Conservation (phyloP, 2,329 filamentous ascomycete species). For the Neopestalotiopsis clavispora region DNA sequence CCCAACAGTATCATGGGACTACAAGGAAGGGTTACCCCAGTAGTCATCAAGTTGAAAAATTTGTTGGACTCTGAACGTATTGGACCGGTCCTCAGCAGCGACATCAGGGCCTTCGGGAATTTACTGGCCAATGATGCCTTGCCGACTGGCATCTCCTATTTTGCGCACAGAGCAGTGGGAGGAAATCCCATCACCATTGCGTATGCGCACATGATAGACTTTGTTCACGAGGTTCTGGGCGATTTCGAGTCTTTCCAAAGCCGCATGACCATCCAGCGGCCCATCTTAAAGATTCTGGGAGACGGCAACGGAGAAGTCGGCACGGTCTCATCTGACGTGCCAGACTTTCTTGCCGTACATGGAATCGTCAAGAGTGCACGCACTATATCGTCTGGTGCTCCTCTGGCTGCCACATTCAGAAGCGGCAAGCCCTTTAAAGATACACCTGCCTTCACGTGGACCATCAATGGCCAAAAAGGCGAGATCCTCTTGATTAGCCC, state of each 20-base stretch:
- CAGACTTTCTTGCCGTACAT: slow-evolving; percentile 47
- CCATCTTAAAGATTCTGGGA: slow-evolving; percentile 41
- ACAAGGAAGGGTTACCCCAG: slow-evolving; percentile 54
- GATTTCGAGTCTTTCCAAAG: slow-evolving; percentile 45
- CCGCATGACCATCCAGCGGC: slow-evolving; percentile 50
- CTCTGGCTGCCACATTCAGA: slow-evolving; percentile 49
- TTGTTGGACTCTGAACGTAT: slow-evolving; percentile 50
- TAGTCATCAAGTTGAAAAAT: slow-evolving; percentile 47
- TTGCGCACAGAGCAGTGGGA: slow-evolving; percentile 47
- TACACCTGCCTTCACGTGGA: slow-evolving; percentile 51
- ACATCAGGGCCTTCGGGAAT: slow-evolving; percentile 45
- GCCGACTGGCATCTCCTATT: slow-evolving; percentile 48
- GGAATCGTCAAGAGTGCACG: slow-evolving; percentile 40
- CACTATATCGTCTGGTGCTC: slow-evolving; percentile 38
- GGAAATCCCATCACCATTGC: slow-evolving; percentile 30
- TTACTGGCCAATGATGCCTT: slow-evolving; percentile 38
- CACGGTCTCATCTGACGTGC: slow-evolving; percentile 44
- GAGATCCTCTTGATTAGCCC: slow-evolving; percentile 48
- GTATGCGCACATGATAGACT: slow-evolving; percentile 44
- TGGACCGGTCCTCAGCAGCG: slow-evolving; percentile 58
- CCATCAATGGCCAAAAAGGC: slow-evolving; percentile 55
- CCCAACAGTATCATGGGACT: slow-evolving; percentile 51
- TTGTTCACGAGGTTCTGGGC: slow-evolving; percentile 50
- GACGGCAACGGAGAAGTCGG: slow-evolving; percentile 34
- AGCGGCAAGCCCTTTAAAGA: slow-evolving; percentile 54